A percentile compares a stretch with the other conserved stretches of the same genome.
Conservation (phyloP, 2,329 filamentous ascomycete genomes). For the Xylaria sp. region DNA sequence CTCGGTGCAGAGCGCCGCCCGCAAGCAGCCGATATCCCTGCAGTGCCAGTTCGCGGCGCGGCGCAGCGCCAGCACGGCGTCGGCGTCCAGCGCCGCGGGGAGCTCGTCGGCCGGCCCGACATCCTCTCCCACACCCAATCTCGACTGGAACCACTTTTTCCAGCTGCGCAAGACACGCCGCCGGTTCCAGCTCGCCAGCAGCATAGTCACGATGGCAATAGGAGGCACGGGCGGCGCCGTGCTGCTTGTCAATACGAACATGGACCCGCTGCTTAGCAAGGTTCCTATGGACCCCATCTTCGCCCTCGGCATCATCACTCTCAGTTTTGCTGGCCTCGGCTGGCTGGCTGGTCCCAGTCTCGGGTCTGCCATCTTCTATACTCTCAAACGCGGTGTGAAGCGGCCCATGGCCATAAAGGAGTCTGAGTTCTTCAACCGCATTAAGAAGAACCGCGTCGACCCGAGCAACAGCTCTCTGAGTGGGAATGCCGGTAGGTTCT, state of each 20-base stretch:
- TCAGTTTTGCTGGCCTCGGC: slow-evolving; percentile 77
- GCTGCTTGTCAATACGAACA: slow-evolving; percentile 71
- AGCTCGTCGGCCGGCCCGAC: slow-evolving; percentile 36
- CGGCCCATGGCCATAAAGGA: slow-evolving; percentile 84
- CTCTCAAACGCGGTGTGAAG: slow-evolving; percentile 73
- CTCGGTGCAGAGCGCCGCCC: slow-evolving; percentile 19
- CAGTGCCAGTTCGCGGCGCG: slow-evolving; percentile 35
- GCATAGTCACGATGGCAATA: slow-evolving; percentile 66
- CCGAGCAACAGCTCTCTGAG: slow-evolving; percentile 81
- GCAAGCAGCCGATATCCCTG: slow-evolving; percentile 17
- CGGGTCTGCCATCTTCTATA: slow-evolving; percentile 79
- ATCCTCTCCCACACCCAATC: slow-evolving; percentile 34
- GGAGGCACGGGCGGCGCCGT: slow-evolving; percentile 67
- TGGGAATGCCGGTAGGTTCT: slow-evolving; percentile 72
- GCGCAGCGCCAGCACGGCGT: slow-evolving; percentile 33
- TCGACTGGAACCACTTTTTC: slow-evolving; percentile 94
- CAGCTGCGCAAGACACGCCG: slow-evolving; percentile 84
- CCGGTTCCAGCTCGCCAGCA: slow-evolving; percentile 81
- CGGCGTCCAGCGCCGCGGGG: slow-evolving; percentile 33
- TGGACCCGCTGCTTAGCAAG: slow-evolving; percentile 72
- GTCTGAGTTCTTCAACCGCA: slow-evolving; percentile 87
- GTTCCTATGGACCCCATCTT: slow-evolving; percentile 88
- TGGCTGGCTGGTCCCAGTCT: slow-evolving; percentile 88
- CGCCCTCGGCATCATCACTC: slow-evolving; percentile 78
- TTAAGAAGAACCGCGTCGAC: slow-evolving; percentile 92